phyloP scores from a whole-genome alignment of 1,284 basidiomycete species.

The Schizophyllum commune region DNA sequence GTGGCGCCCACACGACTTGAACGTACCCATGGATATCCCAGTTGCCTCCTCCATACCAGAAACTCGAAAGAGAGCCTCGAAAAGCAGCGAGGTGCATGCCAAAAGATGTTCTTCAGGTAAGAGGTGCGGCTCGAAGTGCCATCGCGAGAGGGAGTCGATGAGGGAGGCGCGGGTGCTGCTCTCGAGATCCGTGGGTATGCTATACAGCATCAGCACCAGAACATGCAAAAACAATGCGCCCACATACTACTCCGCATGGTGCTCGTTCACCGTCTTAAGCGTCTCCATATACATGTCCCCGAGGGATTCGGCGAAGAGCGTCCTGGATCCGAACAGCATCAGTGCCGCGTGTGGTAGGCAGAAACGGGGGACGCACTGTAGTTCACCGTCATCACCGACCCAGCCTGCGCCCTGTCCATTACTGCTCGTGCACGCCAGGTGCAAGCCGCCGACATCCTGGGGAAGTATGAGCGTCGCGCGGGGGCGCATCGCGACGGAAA shows the following conservation, averaged over 20 bases:
- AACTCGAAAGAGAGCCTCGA: constrained; percentile 62
- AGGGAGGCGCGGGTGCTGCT: constrained; percentile 40
- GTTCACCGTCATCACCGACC: constrained; percentile 53
- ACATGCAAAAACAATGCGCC: constrained; percentile 1
- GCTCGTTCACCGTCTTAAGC: constrained; percentile 58
- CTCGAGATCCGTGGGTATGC: constrained; percentile 25
- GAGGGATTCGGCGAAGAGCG: constrained; percentile 63
- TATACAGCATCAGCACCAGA: constrained; percentile 10
- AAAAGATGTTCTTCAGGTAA: constrained; percentile 74
- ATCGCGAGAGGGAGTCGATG: constrained; percentile 62
- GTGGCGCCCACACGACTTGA: neutral
- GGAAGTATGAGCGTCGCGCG: neutral
- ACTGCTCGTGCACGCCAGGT: constrained; percentile 58
- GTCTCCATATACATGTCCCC: constrained; percentile 80
- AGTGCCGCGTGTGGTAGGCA: constrained; percentile 4
- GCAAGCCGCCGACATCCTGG: constrained; percentile 71
- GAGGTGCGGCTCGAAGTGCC: constrained; percentile 84
- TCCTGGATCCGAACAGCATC: constrained; percentile 9
- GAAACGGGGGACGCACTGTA: constrained; percentile 37
- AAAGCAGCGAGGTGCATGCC: constrained; percentile 75
- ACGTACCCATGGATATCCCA: constrained; percentile 61
- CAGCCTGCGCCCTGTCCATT: constrained; percentile 64
- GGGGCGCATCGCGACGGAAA: neutral
- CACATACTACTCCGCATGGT: constrained; percentile 39
- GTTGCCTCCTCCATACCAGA: constrained; percentile 68